phyloP scores from a whole-genome alignment of 805 yeast genomes.

The Kodamaea kakaduensis region DNA sequence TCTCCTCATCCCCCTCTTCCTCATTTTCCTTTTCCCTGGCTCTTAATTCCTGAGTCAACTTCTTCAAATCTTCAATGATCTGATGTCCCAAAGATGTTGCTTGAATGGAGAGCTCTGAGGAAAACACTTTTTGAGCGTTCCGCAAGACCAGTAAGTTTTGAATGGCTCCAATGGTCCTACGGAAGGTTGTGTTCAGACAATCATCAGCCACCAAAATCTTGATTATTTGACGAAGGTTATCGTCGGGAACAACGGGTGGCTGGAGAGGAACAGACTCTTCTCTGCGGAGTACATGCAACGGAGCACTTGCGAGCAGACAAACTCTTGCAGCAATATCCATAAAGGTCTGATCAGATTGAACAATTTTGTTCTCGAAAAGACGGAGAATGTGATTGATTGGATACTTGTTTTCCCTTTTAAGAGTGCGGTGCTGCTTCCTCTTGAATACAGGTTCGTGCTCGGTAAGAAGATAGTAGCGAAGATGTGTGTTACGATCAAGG shows the following conservation, averaged over 20 bases:
- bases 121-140: conserved; percentile 60
- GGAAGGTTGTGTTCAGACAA: conserved; percentile 80
- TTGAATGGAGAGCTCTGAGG: conserved; percentile 58
- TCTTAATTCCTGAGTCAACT: conserved; percentile 31
- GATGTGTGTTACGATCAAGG: conserved; percentile 60
- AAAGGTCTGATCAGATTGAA: conserved; percentile 67
- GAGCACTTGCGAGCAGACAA: conserved; percentile 72
- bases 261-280: conserved; percentile 17
- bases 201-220: conserved; percentile 73
- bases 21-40: not conserved
- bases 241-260: conserved; percentile 52
- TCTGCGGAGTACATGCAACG: conserved; percentile 41
- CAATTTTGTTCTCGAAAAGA: conserved; percentile 57
- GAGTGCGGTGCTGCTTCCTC: conserved; percentile 30
- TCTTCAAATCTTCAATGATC: conserved; percentile 52
- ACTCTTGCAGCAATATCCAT: conserved; percentile 75
- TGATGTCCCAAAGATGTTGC: conserved; percentile 58
- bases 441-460: conserved; percentile 55
- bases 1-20: not conserved
- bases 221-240: conserved; percentile 58
- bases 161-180: conserved; percentile 77
- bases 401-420: conserved; percentile 45
- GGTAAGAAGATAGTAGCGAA: conserved; percentile 70
- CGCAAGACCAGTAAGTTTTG: conserved; percentile 64
- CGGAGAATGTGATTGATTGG: conserved; percentile 70